phyloP scores from a whole-genome alignment of 441 rosid genomes.

The Syzygium syzygioides region DNA sequence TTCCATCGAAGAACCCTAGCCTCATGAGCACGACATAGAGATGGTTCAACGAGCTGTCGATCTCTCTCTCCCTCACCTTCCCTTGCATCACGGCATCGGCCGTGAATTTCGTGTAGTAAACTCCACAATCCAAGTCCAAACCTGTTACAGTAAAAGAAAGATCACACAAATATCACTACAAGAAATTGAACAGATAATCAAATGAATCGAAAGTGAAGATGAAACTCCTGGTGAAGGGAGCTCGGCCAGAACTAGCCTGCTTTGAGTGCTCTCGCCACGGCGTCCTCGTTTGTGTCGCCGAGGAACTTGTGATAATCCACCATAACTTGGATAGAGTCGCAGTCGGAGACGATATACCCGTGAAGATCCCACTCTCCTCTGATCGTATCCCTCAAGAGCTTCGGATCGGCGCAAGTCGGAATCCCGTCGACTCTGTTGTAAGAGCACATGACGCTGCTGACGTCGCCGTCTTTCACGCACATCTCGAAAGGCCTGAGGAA shows the following conservation, averaged over 20 bases:
- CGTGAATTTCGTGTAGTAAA: slow-evolving; percentile 19
- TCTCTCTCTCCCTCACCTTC: slow-evolving; percentile 23
- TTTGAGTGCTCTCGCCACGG: slow-evolving; percentile 25
- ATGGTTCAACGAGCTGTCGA: slow-evolving; percentile 31
- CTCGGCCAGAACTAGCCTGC: slow-evolving; percentile 21
- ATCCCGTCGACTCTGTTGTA: slow-evolving; percentile 34
- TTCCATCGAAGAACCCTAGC: slow-evolving; percentile 45
- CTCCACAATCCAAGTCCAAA: slow-evolving; percentile 42
- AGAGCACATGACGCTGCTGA: slow-evolving; percentile 49
- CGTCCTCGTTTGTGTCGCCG: slow-evolving; percentile 27
- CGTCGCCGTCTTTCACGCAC: slow-evolving; percentile 45
- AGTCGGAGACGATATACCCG: slow-evolving; percentile 42
- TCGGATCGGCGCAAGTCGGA: slow-evolving; percentile 38
- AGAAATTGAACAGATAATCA: background rate
- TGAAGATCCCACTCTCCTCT: slow-evolving; percentile 35
- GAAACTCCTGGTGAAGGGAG: background rate
- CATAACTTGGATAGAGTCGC: slow-evolving; percentile 37
- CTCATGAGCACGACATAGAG: slow-evolving; percentile 45
- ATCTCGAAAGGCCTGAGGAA: slow-evolving; percentile 37
- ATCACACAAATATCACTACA: background rate
- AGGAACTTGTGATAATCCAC: slow-evolving; percentile 17
- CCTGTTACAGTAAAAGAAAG: background rate
- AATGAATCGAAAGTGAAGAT: background rate
- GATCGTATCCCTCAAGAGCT: slow-evolving; percentile 24
- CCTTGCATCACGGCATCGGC: slow-evolving; percentile 30